Evolutionary conservation across 805 yeast genomes (phyloP).

Genomic region (Wickerhamiella azyma): DNA sequence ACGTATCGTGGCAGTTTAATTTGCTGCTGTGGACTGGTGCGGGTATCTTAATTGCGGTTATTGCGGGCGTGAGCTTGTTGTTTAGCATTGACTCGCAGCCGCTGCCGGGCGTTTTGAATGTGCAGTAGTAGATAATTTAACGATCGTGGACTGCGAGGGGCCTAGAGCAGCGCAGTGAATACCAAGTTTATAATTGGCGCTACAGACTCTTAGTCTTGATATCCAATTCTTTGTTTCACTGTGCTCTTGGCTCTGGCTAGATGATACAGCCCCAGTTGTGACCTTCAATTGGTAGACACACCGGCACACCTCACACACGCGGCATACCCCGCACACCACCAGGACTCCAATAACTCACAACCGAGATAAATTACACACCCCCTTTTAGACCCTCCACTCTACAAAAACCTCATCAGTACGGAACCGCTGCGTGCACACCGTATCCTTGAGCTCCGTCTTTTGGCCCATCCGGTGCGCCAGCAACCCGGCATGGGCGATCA

Average conservation of each 20-base stretch:
- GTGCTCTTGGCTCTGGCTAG: no score
- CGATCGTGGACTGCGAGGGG: neutral
- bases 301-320: no score
- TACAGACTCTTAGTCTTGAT: no score
- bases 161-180: neutral
- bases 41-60: slow-evolving; percentile 34
- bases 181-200: no score
- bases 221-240: no score
- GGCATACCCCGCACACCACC: no score
- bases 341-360: no score
- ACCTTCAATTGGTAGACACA: no score
- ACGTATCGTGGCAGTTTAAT: slow-evolving; percentile 51
- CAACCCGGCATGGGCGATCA: slow-evolving; percentile 98
- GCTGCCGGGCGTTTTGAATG: slow-evolving; percentile 49
- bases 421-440: slow-evolving; percentile 86
- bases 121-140: slow-evolving; percentile 1
- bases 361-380: no score
- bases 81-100: slow-evolving; percentile 43
- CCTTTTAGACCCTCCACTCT: slow-evolving; percentile 70
- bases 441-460: slow-evolving; percentile 40
- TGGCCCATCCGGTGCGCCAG: slow-evolving; percentile 74
- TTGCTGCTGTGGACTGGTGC: slow-evolving; percentile 55
- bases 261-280: no score
- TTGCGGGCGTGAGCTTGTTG: slow-evolving; percentile 40
- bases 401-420: slow-evolving; percentile 89